phyloP scores from a whole-genome alignment of 139 green algal genomes.

The Ulvella scutata region DNA sequence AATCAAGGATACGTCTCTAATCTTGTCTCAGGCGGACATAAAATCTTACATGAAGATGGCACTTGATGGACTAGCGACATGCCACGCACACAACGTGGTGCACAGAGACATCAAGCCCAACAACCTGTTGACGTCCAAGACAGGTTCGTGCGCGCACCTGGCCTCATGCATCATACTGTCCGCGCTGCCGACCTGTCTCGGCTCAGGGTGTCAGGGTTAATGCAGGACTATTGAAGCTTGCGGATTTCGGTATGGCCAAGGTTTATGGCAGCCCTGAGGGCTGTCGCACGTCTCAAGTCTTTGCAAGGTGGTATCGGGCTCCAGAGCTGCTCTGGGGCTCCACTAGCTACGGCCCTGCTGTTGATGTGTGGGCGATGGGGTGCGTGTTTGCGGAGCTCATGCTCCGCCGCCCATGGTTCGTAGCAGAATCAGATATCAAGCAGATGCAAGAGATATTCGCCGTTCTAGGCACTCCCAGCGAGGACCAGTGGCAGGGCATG shows the following conservation, averaged over 20 bases:
- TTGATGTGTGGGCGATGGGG: constrained; percentile 80
- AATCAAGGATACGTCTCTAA: constrained; percentile 55
- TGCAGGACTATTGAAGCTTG: constrained; percentile 65
- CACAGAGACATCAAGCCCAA: constrained; percentile 85
- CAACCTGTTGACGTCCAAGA: constrained; percentile 62
- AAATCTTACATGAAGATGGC: constrained; percentile 77
- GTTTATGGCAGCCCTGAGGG: constrained; percentile 47
- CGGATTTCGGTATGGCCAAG: constrained; percentile 76
- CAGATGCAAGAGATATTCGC: constrained; percentile 70
- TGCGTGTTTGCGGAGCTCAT: constrained; percentile 79
- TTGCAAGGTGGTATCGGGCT: constrained; percentile 78
- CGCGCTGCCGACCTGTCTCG: not conserved
- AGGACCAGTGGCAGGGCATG: constrained; percentile 47
- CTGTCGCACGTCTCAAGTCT: constrained; percentile 66
- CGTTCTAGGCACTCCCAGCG: constrained; percentile 48
- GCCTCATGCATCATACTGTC: not conserved
- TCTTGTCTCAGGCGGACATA: constrained; percentile 54
- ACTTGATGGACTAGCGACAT: constrained; percentile 40
- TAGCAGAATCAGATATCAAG: constrained; percentile 60
- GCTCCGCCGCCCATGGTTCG: constrained; percentile 56
- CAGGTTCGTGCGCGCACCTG: constrained; percentile 1
- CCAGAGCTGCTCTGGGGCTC: constrained; percentile 80
- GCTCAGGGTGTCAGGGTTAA: not conserved
- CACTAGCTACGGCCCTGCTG: constrained; percentile 45
- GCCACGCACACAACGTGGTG: constrained; percentile 49